phyloP scores from a whole-genome alignment of 1,139 yeast genomes.

The Yamadazyma kanchanaburiensis region DNA sequence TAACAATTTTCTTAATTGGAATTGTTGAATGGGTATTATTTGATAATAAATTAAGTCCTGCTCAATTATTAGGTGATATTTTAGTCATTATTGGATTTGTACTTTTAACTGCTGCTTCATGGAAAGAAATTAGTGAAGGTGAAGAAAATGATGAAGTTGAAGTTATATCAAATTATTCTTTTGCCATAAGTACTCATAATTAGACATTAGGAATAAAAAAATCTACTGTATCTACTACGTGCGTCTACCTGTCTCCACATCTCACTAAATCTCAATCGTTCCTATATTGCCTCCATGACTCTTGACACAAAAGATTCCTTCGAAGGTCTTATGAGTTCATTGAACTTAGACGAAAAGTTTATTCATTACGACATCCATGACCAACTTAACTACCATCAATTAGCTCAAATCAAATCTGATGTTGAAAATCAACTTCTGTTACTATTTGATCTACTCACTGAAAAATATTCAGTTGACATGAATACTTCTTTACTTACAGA shows the following conservation, averaged over 20 bases:
- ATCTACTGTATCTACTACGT: not conserved
- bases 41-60: conserved; percentile 47
- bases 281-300: conserved; percentile 1
- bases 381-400: conserved; percentile 21
- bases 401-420: conserved; percentile 25
- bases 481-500: conserved; percentile 56
- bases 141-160: conserved; percentile 54
- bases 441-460: conserved; percentile 30
- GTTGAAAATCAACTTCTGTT: conserved; percentile 31
- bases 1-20: conserved; percentile 80
- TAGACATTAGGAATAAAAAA: not conserved
- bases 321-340: conserved; percentile 36
- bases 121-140: conserved; percentile 68
- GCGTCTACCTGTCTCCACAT: not conserved
- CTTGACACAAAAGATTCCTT: conserved; percentile 19
- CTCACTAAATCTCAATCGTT: not conserved
- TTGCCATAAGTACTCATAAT: conserved; percentile 30
- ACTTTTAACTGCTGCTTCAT: conserved; percentile 66
- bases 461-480: conserved; percentile 51
- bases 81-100: conserved; percentile 66
- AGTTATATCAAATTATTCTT: conserved; percentile 41
- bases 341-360: conserved; percentile 22
- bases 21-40: conserved; percentile 73
- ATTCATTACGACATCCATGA: conserved; percentile 10
- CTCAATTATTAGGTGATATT: conserved; percentile 54